Base-by-base conservation (phyloP, 2,329 filamentous ascomycete species). In the Neonectria coccinea region DNA sequence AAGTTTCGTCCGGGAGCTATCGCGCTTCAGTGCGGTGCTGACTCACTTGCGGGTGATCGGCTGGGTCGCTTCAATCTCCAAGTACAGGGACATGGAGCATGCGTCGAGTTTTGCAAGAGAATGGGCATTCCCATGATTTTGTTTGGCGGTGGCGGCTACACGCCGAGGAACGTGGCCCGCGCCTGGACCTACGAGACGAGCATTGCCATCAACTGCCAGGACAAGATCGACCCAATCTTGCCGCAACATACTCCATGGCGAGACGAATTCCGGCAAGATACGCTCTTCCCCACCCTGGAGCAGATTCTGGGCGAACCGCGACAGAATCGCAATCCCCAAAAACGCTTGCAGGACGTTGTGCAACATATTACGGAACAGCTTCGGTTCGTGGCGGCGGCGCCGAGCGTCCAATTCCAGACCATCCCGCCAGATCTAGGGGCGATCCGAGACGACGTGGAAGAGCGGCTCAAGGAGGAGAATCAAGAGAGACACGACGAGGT, bases 131-230 rank as follows among this genome's bases (percentile, higher is more conserved):
- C 96, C 3, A 86, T 98, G 66, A 89, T 99, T 54, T 88, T 99
- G 59, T 92, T 98, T 63, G 96, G 96, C 48, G 96, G 96, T 42
- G 96, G 96, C 61, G 96, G 96, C 29, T 99, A 99, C 80, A 99
- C 96, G 14, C 94, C 96, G 5, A 89, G 95, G 69, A 99, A 99
- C 75, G 96, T 99, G 7, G 96, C 96, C 45, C 91, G 96, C 58
- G 94, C 95, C 31, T 99, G 96, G 96, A 93, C 94, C 25, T 95
- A 97, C 80, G 96, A 99, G 81, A 99, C 96, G 12, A 92, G 92
- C 65, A 93, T 98, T 70, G 93, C 93, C 65, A 92, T 97, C 67
- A 89, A 90, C 70, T 89, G 89, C 62, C 85, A 91, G 65, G 85
- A 91, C 67, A 86, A 88, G 62, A 90, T 97, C 67, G 82, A 85